Percentiles rank a stretch among this genome's conserved stretches.
Conservation (phyloP, 495 filamentous ascomycete species). For the Acidomyces sp. region DNA sequence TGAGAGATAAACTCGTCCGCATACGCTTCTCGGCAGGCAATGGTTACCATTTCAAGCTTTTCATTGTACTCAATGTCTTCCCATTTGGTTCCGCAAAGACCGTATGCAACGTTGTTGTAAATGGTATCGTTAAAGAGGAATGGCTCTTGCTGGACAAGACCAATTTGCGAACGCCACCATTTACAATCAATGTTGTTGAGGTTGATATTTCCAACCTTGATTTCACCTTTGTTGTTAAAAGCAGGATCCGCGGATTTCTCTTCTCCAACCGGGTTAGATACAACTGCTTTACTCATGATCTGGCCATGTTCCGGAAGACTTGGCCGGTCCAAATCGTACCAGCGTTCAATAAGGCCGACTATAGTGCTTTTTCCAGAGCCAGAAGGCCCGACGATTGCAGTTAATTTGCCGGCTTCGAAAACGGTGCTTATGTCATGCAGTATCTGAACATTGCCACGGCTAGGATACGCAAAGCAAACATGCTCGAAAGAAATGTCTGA, state of each 20-base stretch:
- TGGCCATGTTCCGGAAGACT: constrained; percentile 17
- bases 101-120: constrained; percentile 19
- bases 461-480: constrained; percentile 24
- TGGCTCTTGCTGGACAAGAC: constrained; percentile 24
- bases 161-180: constrained; percentile 19
- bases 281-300: constrained; percentile 17
- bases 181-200: constrained; percentile 46
- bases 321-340: too few species aligned
- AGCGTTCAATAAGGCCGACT: constrained; percentile 23
- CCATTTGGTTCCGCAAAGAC: constrained; percentile 17
- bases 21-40: constrained; percentile 17
- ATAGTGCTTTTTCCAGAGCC: constrained; percentile 28
- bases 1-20: constrained; percentile 23
- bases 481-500: constrained; percentile 17
- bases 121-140: constrained; percentile 21
- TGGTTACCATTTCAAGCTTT: constrained; percentile 17
- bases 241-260: constrained; percentile 11
- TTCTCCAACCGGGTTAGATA: too few species aligned
- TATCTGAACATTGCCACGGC: constrained; percentile 17
- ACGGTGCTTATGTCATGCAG: constrained; percentile 18
- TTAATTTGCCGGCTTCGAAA: constrained; percentile 23
- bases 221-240: constrained; percentile 38
- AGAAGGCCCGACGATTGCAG: constrained; percentile 25
- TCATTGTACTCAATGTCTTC: constrained; percentile 7
- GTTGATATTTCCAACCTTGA: constrained; percentile 53